phyloP scores from a whole-genome alignment of 345 rosid species.

The Lagerstroemia speciosa region DNA sequence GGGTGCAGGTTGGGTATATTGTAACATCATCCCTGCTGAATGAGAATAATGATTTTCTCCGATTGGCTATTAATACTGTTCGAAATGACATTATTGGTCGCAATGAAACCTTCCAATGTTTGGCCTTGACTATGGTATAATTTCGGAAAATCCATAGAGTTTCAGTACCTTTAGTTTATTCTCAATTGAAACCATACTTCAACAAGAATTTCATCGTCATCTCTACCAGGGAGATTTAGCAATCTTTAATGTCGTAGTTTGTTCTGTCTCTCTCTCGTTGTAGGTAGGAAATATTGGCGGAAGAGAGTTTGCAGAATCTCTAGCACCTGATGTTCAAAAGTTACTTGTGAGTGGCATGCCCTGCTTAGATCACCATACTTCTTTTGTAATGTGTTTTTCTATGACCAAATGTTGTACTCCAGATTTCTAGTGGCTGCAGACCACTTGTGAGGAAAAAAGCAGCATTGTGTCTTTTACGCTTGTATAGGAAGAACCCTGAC shows the following conservation, averaged over 20 bases:
- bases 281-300: slow-evolving; percentile 99
- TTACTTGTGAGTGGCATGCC: slow-evolving; percentile 60
- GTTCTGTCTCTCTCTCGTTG: slow-evolving; percentile 5
- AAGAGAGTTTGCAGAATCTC: slow-evolving; percentile 95
- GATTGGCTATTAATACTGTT: slow-evolving; percentile 87
- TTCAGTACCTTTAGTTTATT: slow-evolving; percentile 6
- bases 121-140: slow-evolving; percentile 96
- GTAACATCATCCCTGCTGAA: slow-evolving; percentile 89
- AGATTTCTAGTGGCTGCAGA: slow-evolving; percentile 98
- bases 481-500: slow-evolving; percentile 95
- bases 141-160: neutral
- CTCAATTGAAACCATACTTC: neutral
- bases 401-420: slow-evolving; percentile 17
- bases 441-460: slow-evolving; percentile 98
- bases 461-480: slow-evolving; percentile 92
- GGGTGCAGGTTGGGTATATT: slow-evolving; percentile 91
- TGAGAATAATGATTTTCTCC: slow-evolving; percentile 93
- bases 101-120: slow-evolving; percentile 97
- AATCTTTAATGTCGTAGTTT: neutral
- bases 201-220: neutral
- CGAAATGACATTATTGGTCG: slow-evolving; percentile 98
- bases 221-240: neutral
- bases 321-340: slow-evolving; percentile 98
- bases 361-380: slow-evolving; percentile 3
- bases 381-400: slow-evolving; percentile 8